phyloP scores from a whole-genome alignment of 441 rosid species.

The Hura crepitans region DNA sequence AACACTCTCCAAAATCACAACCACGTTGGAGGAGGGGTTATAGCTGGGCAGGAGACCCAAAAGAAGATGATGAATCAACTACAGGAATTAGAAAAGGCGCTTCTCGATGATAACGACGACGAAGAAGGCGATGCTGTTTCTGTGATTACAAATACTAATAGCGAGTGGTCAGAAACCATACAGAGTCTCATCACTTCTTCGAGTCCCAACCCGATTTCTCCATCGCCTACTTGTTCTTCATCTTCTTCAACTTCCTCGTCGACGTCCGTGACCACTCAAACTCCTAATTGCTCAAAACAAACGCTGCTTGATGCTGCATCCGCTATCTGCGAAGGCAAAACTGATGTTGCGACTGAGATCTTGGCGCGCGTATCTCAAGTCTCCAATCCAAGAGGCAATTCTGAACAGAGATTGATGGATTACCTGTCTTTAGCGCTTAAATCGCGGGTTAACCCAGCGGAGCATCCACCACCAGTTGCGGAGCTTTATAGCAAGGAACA shows the following conservation, averaged over 20 bases:
- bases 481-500: constrained; percentile 63
- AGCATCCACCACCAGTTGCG: constrained; percentile 45
- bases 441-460: constrained; percentile 46
- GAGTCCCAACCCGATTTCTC: constrained; percentile 41
- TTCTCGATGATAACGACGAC: constrained; percentile 58
- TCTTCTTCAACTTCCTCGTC: constrained; percentile 54
- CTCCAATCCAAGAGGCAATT: constrained; percentile 47
- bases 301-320: constrained; percentile 61
- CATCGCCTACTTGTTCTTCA: constrained; percentile 63
- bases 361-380: constrained; percentile 49
- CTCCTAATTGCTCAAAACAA: constrained; percentile 44
- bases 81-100: constrained; percentile 79
- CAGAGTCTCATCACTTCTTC: constrained; percentile 47
- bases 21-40: constrained; percentile 12
- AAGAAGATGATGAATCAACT: constrained; percentile 67
- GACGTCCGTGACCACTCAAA: constrained; percentile 53
- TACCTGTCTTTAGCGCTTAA: constrained; percentile 57
- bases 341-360: constrained; percentile 56
- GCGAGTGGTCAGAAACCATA: constrained; percentile 80
- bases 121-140: constrained; percentile 62
- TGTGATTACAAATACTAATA: constrained; percentile 58
- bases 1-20: constrained; percentile 36
- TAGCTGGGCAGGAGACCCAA: constrained; percentile 43
- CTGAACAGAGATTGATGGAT: constrained; percentile 68
- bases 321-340: constrained; percentile 63